Evolutionary conservation across 2,329 filamentous ascomycete genomes (phyloP), one percentile per base, ranked within the genome.

Genomic region (Pezicula rhizophila): DNA sequence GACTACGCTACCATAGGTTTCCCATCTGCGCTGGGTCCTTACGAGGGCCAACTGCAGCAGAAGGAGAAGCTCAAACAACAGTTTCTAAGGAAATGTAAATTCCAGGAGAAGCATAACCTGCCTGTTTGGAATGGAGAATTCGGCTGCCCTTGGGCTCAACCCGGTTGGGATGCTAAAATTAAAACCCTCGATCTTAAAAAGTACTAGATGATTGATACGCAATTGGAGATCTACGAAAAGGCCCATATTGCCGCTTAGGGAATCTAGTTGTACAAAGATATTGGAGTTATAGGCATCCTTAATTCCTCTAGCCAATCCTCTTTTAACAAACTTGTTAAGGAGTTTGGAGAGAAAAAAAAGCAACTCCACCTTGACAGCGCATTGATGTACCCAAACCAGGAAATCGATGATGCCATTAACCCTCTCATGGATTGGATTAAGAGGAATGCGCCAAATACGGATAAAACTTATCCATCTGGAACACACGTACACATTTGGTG

Each of bases 211-310:
- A 62, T 74, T 6, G 67, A 68, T 20, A 64, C 68, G 20, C 71
- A 74, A 56, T 61, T 78, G 35, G 62, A 64, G 28, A 72, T 78
- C 43, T 78, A 78, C 58, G 70, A 73, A 47, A 69, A 72, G n/a
- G n/a, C n/a, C 60, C 60, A 74, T 53, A 60, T 68, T 43, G 74
- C 75, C 40, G 47, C 57, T 2, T 82, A 78, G 79, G 74, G 67
- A 10, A 82, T 82, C 56, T 78, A 75, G 75, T 60, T 76, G 1
- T 78, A 77, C 63, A 79, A 78, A 57, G 75, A 79, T 50, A 70
- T 78, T 33, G 74, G 75, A 0, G 69, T 74, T 44, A 74, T 77
- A 58, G 76, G 74, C 8, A 77, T 79, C 74, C 65, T 75, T 1
- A 71, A 76, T 49, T 64, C 72, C 1, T 65, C 66, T 35, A 72